Percentiles rank a stretch among this genome's conserved stretches.
phyloP scores from a whole-genome alignment of 2,329 filamentous ascomycete species.

The Colletotrichum tofieldiae region DNA sequence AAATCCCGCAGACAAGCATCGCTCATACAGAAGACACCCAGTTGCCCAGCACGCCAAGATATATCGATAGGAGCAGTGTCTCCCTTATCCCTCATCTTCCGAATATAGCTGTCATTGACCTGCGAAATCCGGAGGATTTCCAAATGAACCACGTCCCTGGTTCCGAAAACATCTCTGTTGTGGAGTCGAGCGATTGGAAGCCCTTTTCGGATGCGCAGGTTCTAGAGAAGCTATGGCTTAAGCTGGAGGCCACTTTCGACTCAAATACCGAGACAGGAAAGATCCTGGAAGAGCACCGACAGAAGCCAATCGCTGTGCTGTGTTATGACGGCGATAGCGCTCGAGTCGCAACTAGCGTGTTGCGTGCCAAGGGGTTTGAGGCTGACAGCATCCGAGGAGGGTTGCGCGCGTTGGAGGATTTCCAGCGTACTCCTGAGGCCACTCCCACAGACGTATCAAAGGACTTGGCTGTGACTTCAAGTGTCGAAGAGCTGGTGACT shows the following conservation, averaged over 20 bases:
- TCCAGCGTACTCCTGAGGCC: not conserved
- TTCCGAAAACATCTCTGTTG: constrained; percentile 62
- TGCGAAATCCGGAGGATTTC: constrained; percentile 61
- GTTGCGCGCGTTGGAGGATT: constrained; percentile 44
- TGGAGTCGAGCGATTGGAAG: constrained; percentile 53
- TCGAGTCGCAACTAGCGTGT: constrained; percentile 67
- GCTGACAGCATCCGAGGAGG: constrained; percentile 65
- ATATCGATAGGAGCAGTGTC: constrained; percentile 21
- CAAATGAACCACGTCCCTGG: constrained; percentile 58
- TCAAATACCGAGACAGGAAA: constrained; percentile 28
- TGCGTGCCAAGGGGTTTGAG: constrained; percentile 65
- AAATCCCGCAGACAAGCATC: constrained; percentile 14
- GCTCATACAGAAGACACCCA: constrained; percentile 5
- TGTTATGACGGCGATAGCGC: constrained; percentile 71
- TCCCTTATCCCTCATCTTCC: constrained; percentile 40
- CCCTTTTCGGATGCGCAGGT: constrained; percentile 63
- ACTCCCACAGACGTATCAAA: not conserved
- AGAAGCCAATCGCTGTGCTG: constrained; percentile 60
- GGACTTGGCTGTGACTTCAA: not conserved
- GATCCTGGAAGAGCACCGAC: constrained; percentile 44
- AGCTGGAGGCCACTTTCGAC: constrained; percentile 61
- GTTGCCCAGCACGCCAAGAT: constrained; percentile 27
- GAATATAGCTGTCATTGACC: constrained; percentile 59
- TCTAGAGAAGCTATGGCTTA: constrained; percentile 63
- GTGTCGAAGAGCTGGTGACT: not conserved